Evolutionary conservation across 208 protist species (phyloP).

Genomic region (Acanthamoeba sp.): DNA sequence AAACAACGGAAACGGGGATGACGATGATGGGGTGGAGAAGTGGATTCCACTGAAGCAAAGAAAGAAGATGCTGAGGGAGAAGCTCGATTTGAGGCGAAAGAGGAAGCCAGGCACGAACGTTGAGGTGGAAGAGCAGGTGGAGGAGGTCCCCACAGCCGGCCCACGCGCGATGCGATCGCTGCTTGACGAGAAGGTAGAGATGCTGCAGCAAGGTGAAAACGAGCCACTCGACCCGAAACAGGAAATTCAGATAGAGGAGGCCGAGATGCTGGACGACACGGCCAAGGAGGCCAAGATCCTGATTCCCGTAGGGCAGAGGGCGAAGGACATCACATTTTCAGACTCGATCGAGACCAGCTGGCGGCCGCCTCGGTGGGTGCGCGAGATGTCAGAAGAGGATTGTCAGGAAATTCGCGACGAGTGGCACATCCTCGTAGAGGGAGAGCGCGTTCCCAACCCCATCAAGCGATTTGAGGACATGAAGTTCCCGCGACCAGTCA

Average conservation of each 20-base stretch:
- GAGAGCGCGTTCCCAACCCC: constrained; percentile 89
- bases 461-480: constrained; percentile 90
- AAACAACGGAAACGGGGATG: neutral
- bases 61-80: constrained; percentile 68
- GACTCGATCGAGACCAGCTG: constrained; percentile 65
- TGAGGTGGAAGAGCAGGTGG: neutral
- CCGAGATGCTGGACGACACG: constrained; percentile 38
- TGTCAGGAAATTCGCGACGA: constrained; percentile 83
- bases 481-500: constrained; percentile 88
- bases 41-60: constrained; percentile 62
- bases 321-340: constrained; percentile 57
- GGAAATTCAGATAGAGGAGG: constrained; percentile 18
- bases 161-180: neutral
- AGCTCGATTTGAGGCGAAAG: constrained; percentile 38
- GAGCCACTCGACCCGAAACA: constrained; percentile 24
- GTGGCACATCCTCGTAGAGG: constrained; percentile 90
- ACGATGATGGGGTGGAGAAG: constrained; percentile 34
- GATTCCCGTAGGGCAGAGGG: constrained; percentile 32
- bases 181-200: constrained; percentile 68
- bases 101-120: neutral
- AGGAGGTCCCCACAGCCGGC: neutral
- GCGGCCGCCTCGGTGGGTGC: constrained; percentile 36
- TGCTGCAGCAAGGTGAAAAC: neutral
- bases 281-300: constrained; percentile 65
- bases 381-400: constrained; percentile 77